Base-by-base conservation (phyloP, 2,329 filamentous ascomycete genomes). In the Pseudogymnoascus sp. region DNA sequence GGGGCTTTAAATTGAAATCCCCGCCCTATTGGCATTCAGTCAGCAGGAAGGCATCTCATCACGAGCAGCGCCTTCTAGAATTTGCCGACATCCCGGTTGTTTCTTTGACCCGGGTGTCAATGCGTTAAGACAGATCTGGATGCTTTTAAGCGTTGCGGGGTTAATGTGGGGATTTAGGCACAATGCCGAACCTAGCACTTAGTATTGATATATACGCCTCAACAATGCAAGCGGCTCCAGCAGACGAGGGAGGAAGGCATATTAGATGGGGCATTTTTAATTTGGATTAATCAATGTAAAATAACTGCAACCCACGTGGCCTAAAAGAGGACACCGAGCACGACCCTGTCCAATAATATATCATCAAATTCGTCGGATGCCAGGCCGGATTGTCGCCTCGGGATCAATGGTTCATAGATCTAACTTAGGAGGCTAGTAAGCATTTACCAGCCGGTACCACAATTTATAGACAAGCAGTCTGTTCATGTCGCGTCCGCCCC, bases 141-240 rank as follows among this genome's bases (percentile, higher is more conserved):
- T 32, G 25, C 47, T 54, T 54, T 54, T 54, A 54, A 54, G 47
- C 47, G 47, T 54, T 54, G 47, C 47, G 47, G 47, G 47, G 47
- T 20, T 54, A 54, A 20, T 54, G 47, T 54, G 47, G 47, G 28
- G 47, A 54, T 54, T 32, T 54, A 54, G 47, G 47, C 47, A 54
- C 47, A 54, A 54, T 20, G 2, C 47, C 47, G 47, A 54, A 54
- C 47, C 47, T 20, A 54, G 16, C 47, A 54, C n/a, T 54, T 20
- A 54, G 43, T 30, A 54, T 32, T 54, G 11, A 54, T 20, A 32
- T 54, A 32, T 18, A 34, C 47, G 28, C 47, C 47, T 54, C 28
- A 54, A 54, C 16, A 32, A 32, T 20, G 28, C 47, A 34, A 32
- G 47, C 47, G 47, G 47, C 47, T 54, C 7, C 25, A 30, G 8